A percentile compares a stretch with the other conserved stretches of the same genome.
Evolutionary conservation across 306 rosid genomes (phyloP).

Genomic region (Quercus mongolica): DNA sequence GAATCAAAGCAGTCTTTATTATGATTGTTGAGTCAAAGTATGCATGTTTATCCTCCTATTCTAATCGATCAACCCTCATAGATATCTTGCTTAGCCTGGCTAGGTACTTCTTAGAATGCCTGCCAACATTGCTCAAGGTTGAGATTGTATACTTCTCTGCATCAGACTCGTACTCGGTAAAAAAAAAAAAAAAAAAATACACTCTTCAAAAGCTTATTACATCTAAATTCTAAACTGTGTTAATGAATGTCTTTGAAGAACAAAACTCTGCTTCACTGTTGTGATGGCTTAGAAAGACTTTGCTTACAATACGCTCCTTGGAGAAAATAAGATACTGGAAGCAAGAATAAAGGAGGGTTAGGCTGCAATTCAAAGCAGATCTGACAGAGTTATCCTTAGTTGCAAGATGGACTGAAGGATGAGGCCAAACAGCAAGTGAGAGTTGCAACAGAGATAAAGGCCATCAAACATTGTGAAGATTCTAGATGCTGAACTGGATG

Average conservation of each 20-base stretch:
- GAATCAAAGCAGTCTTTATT: no score
- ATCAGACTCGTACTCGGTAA: neutral
- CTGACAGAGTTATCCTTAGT: slow-evolving; percentile 4
- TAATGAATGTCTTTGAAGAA: neutral
- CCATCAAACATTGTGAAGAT: neutral
- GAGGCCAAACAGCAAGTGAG: neutral
- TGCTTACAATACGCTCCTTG: neutral
- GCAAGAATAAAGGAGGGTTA: neutral
- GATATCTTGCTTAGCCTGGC: neutral
- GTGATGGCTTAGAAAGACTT: neutral
- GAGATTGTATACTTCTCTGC: neutral
- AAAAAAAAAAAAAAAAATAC: neutral
- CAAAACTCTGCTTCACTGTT: neutral
- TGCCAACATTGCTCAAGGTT: neutral
- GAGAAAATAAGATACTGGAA: neutral
- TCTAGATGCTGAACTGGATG: neutral
- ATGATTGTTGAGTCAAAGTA: neutral
- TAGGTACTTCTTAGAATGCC: neutral
- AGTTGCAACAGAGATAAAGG: neutral
- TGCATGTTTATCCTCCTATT: neutral
- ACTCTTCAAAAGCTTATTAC: neutral
- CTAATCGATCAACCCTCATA: neutral
- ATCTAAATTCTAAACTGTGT: neutral
- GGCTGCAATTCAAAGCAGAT: neutral
- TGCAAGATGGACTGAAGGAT: slow-evolving; percentile 1